phyloP scores from a whole-genome alignment of 2,329 filamentous ascomycete genomes.

The Nothophaeocryptopus gaeumannii region DNA sequence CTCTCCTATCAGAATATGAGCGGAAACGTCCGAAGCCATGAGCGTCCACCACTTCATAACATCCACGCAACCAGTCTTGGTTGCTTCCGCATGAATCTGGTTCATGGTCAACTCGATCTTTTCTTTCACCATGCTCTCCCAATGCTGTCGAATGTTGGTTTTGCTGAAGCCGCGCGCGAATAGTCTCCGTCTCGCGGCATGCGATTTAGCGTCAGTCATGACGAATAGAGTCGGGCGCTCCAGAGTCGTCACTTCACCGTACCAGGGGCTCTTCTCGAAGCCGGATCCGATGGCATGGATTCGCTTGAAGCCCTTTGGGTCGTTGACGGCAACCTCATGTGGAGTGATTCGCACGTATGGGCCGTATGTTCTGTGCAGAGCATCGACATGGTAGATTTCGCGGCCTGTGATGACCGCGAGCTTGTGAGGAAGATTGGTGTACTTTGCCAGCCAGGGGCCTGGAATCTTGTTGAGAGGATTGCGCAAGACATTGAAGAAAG shows the following conservation, averaged over 20 bases:
- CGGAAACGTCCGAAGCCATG: slow-evolving; percentile 41
- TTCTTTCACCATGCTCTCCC: slow-evolving; percentile 37
- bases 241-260: slow-evolving; percentile 22
- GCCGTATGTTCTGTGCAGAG: slow-evolving; percentile 36
- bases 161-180: slow-evolving; percentile 39
- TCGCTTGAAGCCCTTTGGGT: slow-evolving; percentile 28
- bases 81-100: slow-evolving; percentile 31
- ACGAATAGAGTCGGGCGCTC: slow-evolving; percentile 36
- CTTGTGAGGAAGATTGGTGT: slow-evolving; percentile 35
- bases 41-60: slow-evolving; percentile 43
- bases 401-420: slow-evolving; percentile 38
- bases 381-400: slow-evolving; percentile 41
- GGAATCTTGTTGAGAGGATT: slow-evolving; percentile 31
- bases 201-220: slow-evolving; percentile 37
- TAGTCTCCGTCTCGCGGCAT: slow-evolving; percentile 37
- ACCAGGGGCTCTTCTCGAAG: slow-evolving; percentile 33
- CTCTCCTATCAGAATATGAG: slow-evolving; percentile 41
- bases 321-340: slow-evolving; percentile 30
- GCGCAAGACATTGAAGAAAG: neutral
- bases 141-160: slow-evolving; percentile 35
- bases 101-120: slow-evolving; percentile 35
- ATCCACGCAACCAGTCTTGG: slow-evolving; percentile 36
- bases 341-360: slow-evolving; percentile 32
- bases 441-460: slow-evolving; percentile 28
- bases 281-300: slow-evolving; percentile 31